phyloP scores from a whole-genome alignment of 805 yeast genomes.

The Hanseniaspora lachancei region DNA sequence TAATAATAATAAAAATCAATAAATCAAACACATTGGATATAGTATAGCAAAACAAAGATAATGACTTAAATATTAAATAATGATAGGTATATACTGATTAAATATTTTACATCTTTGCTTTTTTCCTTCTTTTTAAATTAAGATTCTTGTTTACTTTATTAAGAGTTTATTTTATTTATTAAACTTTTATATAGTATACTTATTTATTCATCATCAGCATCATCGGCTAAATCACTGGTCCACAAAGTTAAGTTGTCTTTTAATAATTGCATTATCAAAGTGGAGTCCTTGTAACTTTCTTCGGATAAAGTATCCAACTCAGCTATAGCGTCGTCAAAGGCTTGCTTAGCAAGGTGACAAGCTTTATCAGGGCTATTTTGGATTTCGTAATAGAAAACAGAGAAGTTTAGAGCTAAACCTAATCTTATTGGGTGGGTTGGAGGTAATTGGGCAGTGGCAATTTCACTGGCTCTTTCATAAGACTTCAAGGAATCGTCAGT shows the following conservation, averaged over 20 bases:
- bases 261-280: constrained; percentile 95
- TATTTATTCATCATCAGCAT: constrained; percentile 22
- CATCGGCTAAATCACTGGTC: constrained; percentile 61
- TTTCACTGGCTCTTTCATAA: constrained; percentile 89
- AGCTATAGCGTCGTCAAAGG: constrained; percentile 97
- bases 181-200: not conserved
- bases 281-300: constrained; percentile 96
- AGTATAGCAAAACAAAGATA: too few species aligned
- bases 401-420: constrained; percentile 94
- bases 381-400: constrained; percentile 96
- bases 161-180: too few species aligned
- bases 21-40: too few species aligned
- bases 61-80: too few species aligned
- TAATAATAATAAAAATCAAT: too few species aligned
- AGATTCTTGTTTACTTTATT: too few species aligned
- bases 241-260: constrained; percentile 97
- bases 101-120: too few species aligned
- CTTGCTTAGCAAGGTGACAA: constrained; percentile 96
- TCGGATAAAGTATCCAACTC: constrained; percentile 95
- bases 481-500: constrained; percentile 88
- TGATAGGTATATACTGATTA: too few species aligned
- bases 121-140: too few species aligned
- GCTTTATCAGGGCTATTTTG: constrained; percentile 98
- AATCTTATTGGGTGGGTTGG: constrained; percentile 98
- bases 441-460: constrained; percentile 90